A percentile compares a stretch with the other conserved stretches of the same genome.
Conservation (phyloP, 2,329 filamentous ascomycete species). For the Chrysoporthe austroafricana region DNA sequence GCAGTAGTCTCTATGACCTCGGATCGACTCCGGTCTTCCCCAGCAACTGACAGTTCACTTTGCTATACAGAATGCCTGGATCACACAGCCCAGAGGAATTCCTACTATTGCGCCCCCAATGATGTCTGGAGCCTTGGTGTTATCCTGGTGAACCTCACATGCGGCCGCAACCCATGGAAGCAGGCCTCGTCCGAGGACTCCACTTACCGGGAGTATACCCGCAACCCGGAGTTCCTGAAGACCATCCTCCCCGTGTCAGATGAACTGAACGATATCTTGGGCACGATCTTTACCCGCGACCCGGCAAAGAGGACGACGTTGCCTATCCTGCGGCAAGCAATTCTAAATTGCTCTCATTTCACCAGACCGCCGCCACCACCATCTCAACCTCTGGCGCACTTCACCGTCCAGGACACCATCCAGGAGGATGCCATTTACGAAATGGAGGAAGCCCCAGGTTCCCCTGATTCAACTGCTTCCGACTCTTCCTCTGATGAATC, state of each 20-base stretch:
- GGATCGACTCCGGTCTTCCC: slow-evolving; percentile 26
- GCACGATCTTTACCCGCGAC: slow-evolving; percentile 84
- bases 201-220: slow-evolving; percentile 89
- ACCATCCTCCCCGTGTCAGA: slow-evolving; percentile 89
- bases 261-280: slow-evolving; percentile 86
- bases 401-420: not conserved
- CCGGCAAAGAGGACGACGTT: slow-evolving; percentile 83
- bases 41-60: slow-evolving; percentile 37
- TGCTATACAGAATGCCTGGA: slow-evolving; percentile 78
- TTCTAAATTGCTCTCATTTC: slow-evolving; percentile 76
- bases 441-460: not conserved
- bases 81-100: slow-evolving; percentile 72
- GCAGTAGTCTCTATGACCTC: slow-evolving; percentile 6
- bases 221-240: slow-evolving; percentile 84
- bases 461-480: not conserved
- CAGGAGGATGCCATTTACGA: not conserved
- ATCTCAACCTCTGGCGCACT: not conserved
- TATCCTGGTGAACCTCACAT: slow-evolving; percentile 95
- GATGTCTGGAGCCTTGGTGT: slow-evolving; percentile 99
- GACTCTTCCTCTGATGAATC: not conserved
- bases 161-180: slow-evolving; percentile 98
- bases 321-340: slow-evolving; percentile 75
- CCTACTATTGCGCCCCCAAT: slow-evolving; percentile 90
- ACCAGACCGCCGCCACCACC: slow-evolving; percentile 45
- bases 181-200: slow-evolving; percentile 91